Percentiles rank a stretch among this genome's conserved stretches.
Conservation (phyloP, 257 asterid genomes). For the Solanum neorickii region DNA sequence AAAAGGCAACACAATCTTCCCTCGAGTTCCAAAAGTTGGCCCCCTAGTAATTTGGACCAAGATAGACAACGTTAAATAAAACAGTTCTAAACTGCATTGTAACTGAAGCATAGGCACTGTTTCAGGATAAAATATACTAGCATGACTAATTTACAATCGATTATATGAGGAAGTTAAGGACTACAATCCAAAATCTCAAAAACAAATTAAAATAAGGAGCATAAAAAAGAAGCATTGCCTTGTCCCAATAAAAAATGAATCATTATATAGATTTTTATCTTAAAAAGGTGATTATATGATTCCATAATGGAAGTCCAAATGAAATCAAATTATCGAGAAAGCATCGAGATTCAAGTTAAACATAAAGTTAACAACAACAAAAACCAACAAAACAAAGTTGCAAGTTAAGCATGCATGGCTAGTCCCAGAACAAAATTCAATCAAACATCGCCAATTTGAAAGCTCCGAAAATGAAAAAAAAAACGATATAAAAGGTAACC, state of each 20-base stretch:
- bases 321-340: background rate
- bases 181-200: background rate
- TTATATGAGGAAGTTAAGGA: background rate
- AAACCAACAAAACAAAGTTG: background rate
- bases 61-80: background rate
- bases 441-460: background rate
- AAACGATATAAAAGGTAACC: background rate
- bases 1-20: conserved; percentile 70
- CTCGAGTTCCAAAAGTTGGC: conserved; percentile 72
- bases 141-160: background rate
- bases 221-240: background rate
- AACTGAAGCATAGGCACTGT: background rate
- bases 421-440: background rate
- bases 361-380: background rate
- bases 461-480: background rate
- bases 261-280: background rate
- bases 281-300: background rate
- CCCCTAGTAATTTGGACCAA: conserved; percentile 53
- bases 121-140: background rate
- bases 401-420: background rate
- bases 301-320: background rate
- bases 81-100: background rate
- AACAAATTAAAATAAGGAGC: background rate
- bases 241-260: background rate
- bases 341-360: background rate